Conservation (phyloP, 208 protist genomes). For the Acanthamoeba lugdunensis region DNA sequence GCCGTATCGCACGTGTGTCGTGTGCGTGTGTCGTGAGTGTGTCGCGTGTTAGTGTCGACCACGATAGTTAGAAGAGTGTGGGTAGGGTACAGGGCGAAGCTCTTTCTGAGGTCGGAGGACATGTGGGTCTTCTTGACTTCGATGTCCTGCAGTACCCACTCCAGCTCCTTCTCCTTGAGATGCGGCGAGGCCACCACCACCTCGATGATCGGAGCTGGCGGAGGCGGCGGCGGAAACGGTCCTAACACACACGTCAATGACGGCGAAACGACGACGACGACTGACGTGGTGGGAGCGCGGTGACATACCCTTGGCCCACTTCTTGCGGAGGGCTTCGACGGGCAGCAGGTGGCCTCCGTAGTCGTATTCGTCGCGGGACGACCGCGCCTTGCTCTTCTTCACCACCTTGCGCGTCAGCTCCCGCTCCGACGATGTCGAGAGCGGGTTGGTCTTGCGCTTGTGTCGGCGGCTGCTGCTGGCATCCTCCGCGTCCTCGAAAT, state of each 20-base stretch:
- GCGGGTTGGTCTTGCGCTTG: slow-evolving; percentile 39
- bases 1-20: too few species aligned
- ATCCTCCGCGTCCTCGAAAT: background rate
- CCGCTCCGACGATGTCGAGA: background rate
- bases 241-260: background rate
- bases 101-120: slow-evolving; percentile 11
- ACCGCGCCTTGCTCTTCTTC: background rate
- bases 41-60: background rate
- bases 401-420: background rate
- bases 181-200: slow-evolving; percentile 48
- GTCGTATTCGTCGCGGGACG: background rate
- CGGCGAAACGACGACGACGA: background rate
- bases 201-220: slow-evolving; percentile 24
- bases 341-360: background rate
- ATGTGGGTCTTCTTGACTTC: slow-evolving; percentile 41
- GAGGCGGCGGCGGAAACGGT: background rate
- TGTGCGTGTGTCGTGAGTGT: background rate
- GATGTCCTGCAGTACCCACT: slow-evolving; percentile 37
- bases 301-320: background rate
- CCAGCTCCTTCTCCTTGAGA: slow-evolving; percentile 53
- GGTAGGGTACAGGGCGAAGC: slow-evolving; percentile 18
- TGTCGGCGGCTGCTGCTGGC: background rate
- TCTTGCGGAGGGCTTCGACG: slow-evolving; percentile 10
- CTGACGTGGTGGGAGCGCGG: too few species aligned
- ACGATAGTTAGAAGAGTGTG: too few species aligned